Conservation (phyloP, 208 protist species). For the Porcisia deanei region DNA sequence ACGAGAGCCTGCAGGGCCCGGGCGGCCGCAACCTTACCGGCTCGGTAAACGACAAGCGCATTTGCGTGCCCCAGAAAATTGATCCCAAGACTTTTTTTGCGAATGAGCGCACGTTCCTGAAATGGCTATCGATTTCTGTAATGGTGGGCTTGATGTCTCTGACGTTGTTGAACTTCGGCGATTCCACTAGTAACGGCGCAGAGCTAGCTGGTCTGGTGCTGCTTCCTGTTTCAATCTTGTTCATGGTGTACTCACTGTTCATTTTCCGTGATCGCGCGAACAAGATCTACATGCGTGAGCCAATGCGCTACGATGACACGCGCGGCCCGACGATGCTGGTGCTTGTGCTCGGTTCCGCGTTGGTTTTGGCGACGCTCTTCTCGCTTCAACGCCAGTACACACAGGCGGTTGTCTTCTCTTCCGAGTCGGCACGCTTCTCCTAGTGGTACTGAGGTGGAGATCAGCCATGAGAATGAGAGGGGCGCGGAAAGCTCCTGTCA, state of each 20-base stretch:
- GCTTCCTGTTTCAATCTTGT: conserved; percentile 86
- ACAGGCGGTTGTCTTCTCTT: conserved; percentile 50
- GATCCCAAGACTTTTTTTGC: conserved; percentile 94
- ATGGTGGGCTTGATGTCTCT: conserved; percentile 90
- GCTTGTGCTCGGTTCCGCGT: conserved; percentile 70
- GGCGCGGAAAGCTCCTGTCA: background rate
- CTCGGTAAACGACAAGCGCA: conserved; percentile 85
- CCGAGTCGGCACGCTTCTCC: conserved; percentile 55
- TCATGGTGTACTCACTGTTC: conserved; percentile 91
- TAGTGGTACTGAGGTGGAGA: conserved; percentile 11
- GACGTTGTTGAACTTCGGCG: conserved; percentile 84
- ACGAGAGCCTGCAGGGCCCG: conserved; percentile 70
- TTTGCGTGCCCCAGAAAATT: conserved; percentile 92
- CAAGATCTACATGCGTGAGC: conserved; percentile 93
- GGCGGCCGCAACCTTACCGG: conserved; percentile 76
- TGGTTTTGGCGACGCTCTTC: conserved; percentile 84
- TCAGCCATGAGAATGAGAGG: background rate
- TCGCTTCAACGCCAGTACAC: conserved; percentile 86
- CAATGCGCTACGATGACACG: conserved; percentile 91
- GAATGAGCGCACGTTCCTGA: conserved; percentile 93
- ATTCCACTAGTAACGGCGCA: conserved; percentile 74
- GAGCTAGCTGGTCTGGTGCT: conserved; percentile 83
- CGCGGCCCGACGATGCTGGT: conserved; percentile 87
- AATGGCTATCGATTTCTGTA: conserved; percentile 92
- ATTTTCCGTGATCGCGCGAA: conserved; percentile 87